Evolutionary conservation across 2,329 filamentous ascomycete genomes (phyloP), one percentile per base, ranked within the genome.

Genomic region (Aspergillus ibericus): DNA sequence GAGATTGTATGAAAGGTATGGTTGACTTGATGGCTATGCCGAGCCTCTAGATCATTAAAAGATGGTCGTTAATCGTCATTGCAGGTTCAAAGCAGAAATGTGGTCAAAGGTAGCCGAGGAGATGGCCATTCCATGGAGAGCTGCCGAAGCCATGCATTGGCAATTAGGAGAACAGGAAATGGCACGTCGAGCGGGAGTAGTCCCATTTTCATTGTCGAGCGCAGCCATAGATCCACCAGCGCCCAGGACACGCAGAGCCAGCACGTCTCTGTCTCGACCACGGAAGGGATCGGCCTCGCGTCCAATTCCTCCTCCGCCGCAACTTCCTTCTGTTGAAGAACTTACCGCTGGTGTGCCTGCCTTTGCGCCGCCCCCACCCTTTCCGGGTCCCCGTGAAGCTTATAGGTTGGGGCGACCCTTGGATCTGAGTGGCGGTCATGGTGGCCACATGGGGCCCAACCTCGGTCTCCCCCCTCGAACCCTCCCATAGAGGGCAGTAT

Each of bases 111-210:
- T 98, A 20, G 92, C 93, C 42, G 92, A 95, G 74, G 93, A 98
- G 76, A 93, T 99, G 88, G 88, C 88, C 29, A 88, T 97, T 58
- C 95, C 93, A 35, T 98, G 93, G 93, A 85, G 95, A 70, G 92
- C 95, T 16, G 93, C 91, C 49, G 93, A 99, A 77, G 93, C 92
- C 4, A 97, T 97, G 93, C 95, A 98, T 77, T 99, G 95, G 93
- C 90, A 96, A 71, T 82, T 99, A 56, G 93, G 93, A 62, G 92
- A 96, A 74, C 82, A 88, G 67, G 95, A 98, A 68, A 98, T 99
- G 92, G 93, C 93, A 49, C 86, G 90, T 61, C 88, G 93, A 59
- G 93, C 93, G 42, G 95, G 95, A 46, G 92, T 95, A 36, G 88
- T 90, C 7, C 92, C 93, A 1, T 97, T 97, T 76, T 86, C 88